These are phyloP conservation scores for Aspergillus proliferans DNA, from an alignment of 2,329 filamentous ascomycete genomes.

Conservation along the genomic window DNA sequence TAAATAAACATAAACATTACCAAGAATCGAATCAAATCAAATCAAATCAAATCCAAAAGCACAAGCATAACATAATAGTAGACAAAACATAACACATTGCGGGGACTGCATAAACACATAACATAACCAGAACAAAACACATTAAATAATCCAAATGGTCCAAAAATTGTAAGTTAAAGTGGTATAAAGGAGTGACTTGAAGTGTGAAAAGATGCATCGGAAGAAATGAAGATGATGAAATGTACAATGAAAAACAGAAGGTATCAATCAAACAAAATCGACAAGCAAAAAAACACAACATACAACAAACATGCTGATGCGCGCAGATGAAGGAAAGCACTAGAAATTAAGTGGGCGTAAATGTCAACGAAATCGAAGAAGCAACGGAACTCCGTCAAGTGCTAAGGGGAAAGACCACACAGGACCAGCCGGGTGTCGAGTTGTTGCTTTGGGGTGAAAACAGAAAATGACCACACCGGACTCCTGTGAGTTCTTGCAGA, in stretches of 20 bases:
- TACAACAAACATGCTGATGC: constrained; percentile 31
- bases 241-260: constrained; percentile 23
- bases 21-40: constrained; percentile 6
- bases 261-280: constrained; percentile 26
- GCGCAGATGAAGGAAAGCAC: constrained; percentile 23
- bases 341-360: constrained; percentile 19
- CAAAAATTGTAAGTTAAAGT: constrained; percentile 10
- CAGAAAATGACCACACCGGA: constrained; percentile 39
- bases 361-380: constrained; percentile 3
- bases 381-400: constrained; percentile 32
- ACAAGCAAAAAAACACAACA: constrained; percentile 24
- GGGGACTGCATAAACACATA: constrained; percentile 21
- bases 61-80: constrained; percentile 9
- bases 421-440: constrained; percentile 43
- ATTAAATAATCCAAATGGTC: constrained; percentile 19
- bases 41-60: constrained; percentile 4
- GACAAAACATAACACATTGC: constrained; percentile 11
- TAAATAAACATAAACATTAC: constrained; percentile 12
- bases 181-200: constrained; percentile 10
- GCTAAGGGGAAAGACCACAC: constrained; percentile 37
- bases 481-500: constrained; percentile 37
- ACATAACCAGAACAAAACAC: constrained; percentile 16
- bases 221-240: constrained; percentile 9
- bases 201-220: constrained; percentile 3
- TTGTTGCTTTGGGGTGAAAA: constrained; percentile 29